Conservation (phyloP, 768 basidiomycete genomes). For the Lepiota subincarnata region DNA sequence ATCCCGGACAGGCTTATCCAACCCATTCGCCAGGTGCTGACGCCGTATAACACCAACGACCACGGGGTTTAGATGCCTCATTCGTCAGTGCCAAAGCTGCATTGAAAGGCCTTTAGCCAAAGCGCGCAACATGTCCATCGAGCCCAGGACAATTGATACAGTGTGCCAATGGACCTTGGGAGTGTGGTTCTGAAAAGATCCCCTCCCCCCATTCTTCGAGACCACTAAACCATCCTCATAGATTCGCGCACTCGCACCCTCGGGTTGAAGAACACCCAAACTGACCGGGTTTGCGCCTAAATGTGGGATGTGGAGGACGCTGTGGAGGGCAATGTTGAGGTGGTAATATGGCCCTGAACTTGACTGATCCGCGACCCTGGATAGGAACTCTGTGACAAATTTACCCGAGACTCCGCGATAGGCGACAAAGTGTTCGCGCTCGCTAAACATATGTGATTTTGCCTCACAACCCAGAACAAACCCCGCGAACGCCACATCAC, state of each 20-base stretch:
- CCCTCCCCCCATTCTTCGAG: background rate
- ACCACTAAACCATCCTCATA: background rate
- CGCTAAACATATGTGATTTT: constrained; percentile 16
- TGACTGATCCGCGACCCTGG: constrained; percentile 9
- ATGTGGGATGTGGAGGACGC: constrained; percentile 16
- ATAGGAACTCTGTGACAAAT: constrained; percentile 11
- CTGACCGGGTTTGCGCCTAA: constrained; percentile 19
- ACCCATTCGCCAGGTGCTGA: constrained; percentile 22
- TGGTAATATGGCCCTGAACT: constrained; percentile 9
- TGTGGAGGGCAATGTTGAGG: constrained; percentile 10
- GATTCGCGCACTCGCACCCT: constrained; percentile 6
- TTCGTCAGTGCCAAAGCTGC: constrained; percentile 19
- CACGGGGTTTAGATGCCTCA: constrained; percentile 21
- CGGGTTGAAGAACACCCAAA: constrained; percentile 12
- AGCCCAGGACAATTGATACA: background rate
- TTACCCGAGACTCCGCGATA: background rate
- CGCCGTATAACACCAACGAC: constrained; percentile 16
- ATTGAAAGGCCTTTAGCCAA: constrained; percentile 6
- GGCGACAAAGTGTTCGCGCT: constrained; percentile 10
- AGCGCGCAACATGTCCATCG: background rate
- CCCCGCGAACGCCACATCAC: no score
- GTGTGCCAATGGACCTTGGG: constrained; percentile 1
- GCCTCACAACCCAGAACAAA: no score
- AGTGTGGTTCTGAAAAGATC: background rate
- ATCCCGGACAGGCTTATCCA: constrained; percentile 10